Conservation (phyloP, 2,329 filamentous ascomycete species). For the Aspergillus phoenicis region DNA sequence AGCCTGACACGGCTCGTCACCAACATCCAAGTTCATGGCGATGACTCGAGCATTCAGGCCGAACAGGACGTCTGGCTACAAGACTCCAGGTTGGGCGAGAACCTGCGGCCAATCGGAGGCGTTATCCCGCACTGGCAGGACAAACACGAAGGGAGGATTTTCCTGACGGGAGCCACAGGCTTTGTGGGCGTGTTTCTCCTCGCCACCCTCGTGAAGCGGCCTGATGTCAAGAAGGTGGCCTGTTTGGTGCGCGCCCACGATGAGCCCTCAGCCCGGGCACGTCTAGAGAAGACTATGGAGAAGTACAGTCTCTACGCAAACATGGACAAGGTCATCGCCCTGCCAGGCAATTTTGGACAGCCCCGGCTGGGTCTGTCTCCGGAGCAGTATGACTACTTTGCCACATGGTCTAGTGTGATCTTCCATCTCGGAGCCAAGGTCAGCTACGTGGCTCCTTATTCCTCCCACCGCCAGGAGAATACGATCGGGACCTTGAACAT, state of each 20-base stretch:
- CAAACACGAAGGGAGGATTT: constrained; percentile 50
- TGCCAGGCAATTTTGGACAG: constrained; percentile 66
- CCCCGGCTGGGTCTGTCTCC: constrained; percentile 56
- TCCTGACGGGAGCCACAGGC: constrained; percentile 81
- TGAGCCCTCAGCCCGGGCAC: constrained; percentile 20
- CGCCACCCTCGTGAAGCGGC: constrained; percentile 64
- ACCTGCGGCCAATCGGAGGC: not conserved
- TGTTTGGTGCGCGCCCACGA: constrained; percentile 71
- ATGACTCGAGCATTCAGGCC: constrained; percentile 5
- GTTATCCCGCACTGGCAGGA: not conserved
- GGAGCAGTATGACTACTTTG: constrained; percentile 41
- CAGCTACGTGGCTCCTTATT: constrained; percentile 76
- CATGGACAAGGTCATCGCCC: constrained; percentile 15
- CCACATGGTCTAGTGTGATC: constrained; percentile 65
- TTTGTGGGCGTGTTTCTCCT: constrained; percentile 79
- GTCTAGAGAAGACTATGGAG: constrained; percentile 8
- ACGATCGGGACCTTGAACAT: constrained; percentile 73
- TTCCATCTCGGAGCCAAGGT: constrained; percentile 75
- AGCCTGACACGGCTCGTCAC: constrained; percentile 12
- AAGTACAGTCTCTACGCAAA: constrained; percentile 19
- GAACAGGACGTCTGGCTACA: constrained; percentile 21
- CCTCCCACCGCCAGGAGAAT: constrained; percentile 68
- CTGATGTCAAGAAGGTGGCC: constrained; percentile 60
- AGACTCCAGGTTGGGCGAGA: constrained; percentile 21
- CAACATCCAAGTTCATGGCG: constrained; percentile 1